Percentiles rank a stretch among this genome's conserved stretches.
Evolutionary conservation across 805 yeast species (phyloP).

Genomic region (Metschnikowia kunwiensis): DNA sequence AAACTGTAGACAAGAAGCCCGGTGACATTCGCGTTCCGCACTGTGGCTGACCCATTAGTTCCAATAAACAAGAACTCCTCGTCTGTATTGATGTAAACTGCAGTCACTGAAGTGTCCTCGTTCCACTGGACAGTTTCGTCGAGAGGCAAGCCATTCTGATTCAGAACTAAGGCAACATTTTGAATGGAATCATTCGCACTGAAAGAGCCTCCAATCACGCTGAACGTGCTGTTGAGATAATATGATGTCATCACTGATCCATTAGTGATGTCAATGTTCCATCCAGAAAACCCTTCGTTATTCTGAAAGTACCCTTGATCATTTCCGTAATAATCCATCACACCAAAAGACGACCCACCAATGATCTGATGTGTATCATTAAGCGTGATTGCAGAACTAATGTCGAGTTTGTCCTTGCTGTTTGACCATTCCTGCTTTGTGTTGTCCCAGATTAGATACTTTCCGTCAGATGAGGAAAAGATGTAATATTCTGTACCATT

Average conservation of each 20-base stretch:
- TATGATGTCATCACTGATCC: conserved; percentile 31
- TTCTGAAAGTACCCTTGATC: conserved; percentile 28
- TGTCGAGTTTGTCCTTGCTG: conserved; percentile 24
- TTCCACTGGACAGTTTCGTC: conserved; percentile 27
- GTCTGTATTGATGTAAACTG: conserved; percentile 36
- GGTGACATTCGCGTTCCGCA: conserved; percentile 22
- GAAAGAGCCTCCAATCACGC: conserved; percentile 63
- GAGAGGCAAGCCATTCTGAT: conserved; percentile 20
- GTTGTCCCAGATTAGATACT: conserved; percentile 41
- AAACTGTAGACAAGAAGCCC: conserved; percentile 58
- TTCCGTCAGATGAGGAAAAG: conserved; percentile 27
- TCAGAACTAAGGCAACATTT: conserved; percentile 31
- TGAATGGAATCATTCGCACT: conserved; percentile 22
- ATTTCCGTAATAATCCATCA: conserved; percentile 29
- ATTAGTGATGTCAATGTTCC: conserved; percentile 24
- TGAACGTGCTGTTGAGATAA: conserved; percentile 46
- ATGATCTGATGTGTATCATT: conserved; percentile 30
- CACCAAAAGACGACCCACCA: conserved; percentile 33
- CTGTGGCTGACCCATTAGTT: conserved; percentile 34
- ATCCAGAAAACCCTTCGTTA: conserved; percentile 21
- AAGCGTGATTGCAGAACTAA: conserved; percentile 26
- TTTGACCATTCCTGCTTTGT: conserved; percentile 35
- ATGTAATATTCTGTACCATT: conserved; percentile 41
- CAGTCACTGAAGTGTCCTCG: conserved; percentile 23
- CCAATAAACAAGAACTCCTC: conserved; percentile 44